Conservation (phyloP, 306 rosid genomes). For the Dryas alaskensis region DNA sequence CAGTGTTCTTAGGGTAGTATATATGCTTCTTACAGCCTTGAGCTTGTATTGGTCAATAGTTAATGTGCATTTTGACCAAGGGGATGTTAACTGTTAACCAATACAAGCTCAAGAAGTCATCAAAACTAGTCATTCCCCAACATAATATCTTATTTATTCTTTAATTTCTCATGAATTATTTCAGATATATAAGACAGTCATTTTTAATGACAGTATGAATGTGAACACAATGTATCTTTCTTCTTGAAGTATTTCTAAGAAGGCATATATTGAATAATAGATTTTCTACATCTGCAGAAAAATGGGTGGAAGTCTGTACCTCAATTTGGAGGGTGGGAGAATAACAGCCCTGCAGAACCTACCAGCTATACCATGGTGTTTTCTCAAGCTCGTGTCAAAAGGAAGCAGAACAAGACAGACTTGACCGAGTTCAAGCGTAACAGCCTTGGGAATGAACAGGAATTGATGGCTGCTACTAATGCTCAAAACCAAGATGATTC, state of each 20-base stretch:
- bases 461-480: background rate
- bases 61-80: slow-evolving; percentile 30
- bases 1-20: too few relatives aligned
- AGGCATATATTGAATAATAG: background rate
- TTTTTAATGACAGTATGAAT: background rate
- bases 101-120: slow-evolving; percentile 29
- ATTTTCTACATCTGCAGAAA: slow-evolving; percentile 30
- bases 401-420: slow-evolving; percentile 53
- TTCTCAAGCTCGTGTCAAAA: slow-evolving; percentile 58
- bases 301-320: slow-evolving; percentile 70
- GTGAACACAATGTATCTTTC: background rate
- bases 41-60: slow-evolving; percentile 24
- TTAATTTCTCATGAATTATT: background rate
- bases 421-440: slow-evolving; percentile 44
- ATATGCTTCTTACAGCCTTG: background rate
- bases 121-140: too few relatives aligned
- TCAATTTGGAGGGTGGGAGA: slow-evolving; percentile 86
- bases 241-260: too few relatives aligned
- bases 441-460: slow-evolving; percentile 49
- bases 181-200: background rate
- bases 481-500: slow-evolving; percentile 29
- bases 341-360: slow-evolving; percentile 36
- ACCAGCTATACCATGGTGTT: slow-evolving; percentile 73
- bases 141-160: background rate
- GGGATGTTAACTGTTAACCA: slow-evolving; percentile 31